These are phyloP conservation scores for Colletotrichum nymphaeae DNA, from an alignment of 2,329 filamentous ascomycete species.

Conservation along the genomic window DNA sequence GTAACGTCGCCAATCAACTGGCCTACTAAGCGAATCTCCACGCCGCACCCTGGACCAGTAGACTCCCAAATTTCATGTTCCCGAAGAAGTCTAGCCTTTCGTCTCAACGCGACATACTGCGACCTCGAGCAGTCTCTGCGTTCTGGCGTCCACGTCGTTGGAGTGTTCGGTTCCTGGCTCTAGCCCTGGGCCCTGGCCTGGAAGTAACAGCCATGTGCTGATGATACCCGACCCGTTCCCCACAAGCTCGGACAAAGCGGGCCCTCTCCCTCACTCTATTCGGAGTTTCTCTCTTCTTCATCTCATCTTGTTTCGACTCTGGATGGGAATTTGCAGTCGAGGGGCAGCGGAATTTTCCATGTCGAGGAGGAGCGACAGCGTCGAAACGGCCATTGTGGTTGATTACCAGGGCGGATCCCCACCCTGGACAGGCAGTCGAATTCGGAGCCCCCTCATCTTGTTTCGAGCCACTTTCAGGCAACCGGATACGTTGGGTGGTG, in stretches of 20 bases:
- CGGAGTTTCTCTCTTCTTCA: background rate
- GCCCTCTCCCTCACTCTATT: background rate
- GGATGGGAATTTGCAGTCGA: background rate
- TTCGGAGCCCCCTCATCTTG: background rate
- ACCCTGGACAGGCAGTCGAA: background rate
- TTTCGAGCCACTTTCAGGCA: background rate
- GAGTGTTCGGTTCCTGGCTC: background rate
- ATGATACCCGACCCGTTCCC: constrained; percentile 5
- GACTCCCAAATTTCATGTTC: background rate
- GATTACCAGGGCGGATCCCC: background rate
- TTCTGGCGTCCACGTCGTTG: constrained; percentile 4
- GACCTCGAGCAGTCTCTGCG: constrained; percentile 3
- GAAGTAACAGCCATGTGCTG: constrained; percentile 22
- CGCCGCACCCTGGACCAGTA: background rate
- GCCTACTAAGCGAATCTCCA: background rate
- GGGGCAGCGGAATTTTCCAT: background rate
- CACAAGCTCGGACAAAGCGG: background rate
- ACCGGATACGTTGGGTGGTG: background rate
- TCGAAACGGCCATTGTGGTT: background rate
- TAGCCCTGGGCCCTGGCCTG: constrained; percentile 11
- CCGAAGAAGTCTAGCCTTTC: constrained; percentile 1
- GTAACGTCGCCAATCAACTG: constrained; percentile 18
- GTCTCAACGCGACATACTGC: background rate
- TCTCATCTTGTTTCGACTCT: background rate
- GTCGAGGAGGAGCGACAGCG: background rate